Percentiles rank a stretch among this genome's conserved stretches.
phyloP scores from a whole-genome alignment of 2,329 filamentous ascomycete genomes.

The Blastomyces percursus region DNA sequence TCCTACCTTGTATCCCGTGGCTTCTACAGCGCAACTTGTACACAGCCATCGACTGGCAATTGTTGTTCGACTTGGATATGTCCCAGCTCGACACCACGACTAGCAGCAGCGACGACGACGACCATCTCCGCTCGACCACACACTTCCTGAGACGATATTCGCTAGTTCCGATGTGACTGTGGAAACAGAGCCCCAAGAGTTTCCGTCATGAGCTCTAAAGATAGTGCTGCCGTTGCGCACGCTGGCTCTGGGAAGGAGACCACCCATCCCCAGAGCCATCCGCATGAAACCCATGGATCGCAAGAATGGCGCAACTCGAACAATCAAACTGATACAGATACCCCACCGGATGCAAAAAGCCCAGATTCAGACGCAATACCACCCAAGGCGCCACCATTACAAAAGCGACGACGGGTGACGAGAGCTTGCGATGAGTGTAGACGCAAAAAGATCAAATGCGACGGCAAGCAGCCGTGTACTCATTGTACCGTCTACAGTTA shows the following conservation, averaged over 20 bases:
- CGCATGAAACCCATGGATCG: neutral
- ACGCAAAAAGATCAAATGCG: conserved; percentile 79
- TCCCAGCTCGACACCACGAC: conserved; percentile 9
- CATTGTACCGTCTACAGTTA: conserved; percentile 98
- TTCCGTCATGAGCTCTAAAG: conserved; percentile 1
- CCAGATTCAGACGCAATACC: conserved; percentile 20
- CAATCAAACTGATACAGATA: neutral
- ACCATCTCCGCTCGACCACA: conserved; percentile 4
- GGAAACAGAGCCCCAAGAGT: neutral
- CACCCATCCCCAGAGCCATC: neutral
- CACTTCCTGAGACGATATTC: neutral
- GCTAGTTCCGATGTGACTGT: conserved; percentile 12
- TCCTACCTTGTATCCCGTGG: neutral
- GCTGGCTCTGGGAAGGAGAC: neutral
- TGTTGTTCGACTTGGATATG: conserved; percentile 10
- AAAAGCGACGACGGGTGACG: conserved; percentile 68
- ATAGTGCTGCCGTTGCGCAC: neutral
- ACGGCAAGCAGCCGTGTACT: conserved; percentile 78
- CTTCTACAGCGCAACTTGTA: neutral
- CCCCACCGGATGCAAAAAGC: conserved; percentile 1
- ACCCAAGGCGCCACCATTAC: conserved; percentile 43
- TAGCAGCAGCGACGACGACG: conserved; percentile 13
- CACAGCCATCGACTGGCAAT: neutral
- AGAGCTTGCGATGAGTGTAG: conserved; percentile 74
- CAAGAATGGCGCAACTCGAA: conserved; percentile 1